phyloP scores from a whole-genome alignment of 2,329 filamentous ascomycete species.

The Trichoderma harzianum region DNA sequence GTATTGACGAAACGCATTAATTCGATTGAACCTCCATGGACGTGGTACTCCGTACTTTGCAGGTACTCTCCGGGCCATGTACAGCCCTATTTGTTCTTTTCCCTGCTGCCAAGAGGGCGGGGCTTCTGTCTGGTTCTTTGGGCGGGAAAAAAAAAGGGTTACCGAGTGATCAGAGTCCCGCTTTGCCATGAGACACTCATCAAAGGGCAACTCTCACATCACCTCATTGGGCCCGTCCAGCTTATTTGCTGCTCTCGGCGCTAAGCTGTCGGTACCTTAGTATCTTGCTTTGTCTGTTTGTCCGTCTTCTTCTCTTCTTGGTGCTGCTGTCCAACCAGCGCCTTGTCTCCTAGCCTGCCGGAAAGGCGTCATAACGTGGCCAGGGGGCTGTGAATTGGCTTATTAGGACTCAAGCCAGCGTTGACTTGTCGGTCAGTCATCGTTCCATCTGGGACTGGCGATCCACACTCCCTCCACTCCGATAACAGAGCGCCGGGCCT shows the following conservation, averaged over 20 bases:
- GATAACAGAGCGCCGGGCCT: not conserved
- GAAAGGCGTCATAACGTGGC: conserved; percentile 14
- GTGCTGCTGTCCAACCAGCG: not conserved
- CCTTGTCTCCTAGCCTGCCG: not conserved
- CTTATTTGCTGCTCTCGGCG: conserved; percentile 11
- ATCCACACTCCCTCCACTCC: conserved; percentile 11
- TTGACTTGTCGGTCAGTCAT: conserved; percentile 16
- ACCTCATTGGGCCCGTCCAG: not conserved
- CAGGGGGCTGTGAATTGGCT: conserved; percentile 15
- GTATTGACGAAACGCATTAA: not conserved
- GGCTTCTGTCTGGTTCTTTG: not conserved
- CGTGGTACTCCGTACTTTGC: not conserved
- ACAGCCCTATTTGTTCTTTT: conserved; percentile 11
- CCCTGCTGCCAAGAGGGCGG: conserved; percentile 13
- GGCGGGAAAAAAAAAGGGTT: conserved; percentile 12
- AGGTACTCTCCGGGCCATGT: not conserved
- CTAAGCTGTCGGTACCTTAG: not conserved
- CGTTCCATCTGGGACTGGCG: conserved; percentile 1
- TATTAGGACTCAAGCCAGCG: conserved; percentile 7
- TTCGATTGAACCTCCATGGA: not conserved
- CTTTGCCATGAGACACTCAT: conserved; percentile 17
- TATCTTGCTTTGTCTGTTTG: not conserved
- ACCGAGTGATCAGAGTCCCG: conserved; percentile 18
- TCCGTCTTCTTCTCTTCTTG: not conserved
- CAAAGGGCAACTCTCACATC: conserved; percentile 6